Evolutionary conservation across 495 filamentous ascomycete species (phyloP), one percentile per base, ranked within the genome.

Genomic region (Tuber brumale): DNA sequence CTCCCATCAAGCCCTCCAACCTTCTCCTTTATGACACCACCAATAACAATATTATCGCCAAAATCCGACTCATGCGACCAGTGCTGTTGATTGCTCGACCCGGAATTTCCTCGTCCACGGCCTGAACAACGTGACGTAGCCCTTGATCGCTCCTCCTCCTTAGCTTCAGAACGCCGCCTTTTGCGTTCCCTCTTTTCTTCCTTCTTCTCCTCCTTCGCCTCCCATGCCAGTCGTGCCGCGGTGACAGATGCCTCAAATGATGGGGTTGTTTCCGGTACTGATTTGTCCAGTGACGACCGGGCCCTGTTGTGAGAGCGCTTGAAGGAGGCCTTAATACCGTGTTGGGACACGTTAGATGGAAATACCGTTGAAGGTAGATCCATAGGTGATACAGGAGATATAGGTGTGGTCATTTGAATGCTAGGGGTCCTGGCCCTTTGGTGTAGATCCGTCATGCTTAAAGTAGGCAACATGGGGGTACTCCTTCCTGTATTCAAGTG

Each of bases 181-280:
- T 83, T 83, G 46, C 80, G 74, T 73, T 83, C 82, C 61, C 81
- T 70, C 75, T 83, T 83, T 72, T 83, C 81, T 71, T 83, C 82
- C 51, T 83, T 83, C 70, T 81, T 83, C 69, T 83, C 82, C 46
- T 83, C 81, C 79, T 83, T 83, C 21, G 79, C 79, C 46, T 83
- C 82, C 82, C 82, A 83, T 19, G 81, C 81, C 19, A 83, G 70
- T 14, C 82, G 76, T 18, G 81, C 82, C n/a, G 81, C 81, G 43
- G 76, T 77, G 41, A 83, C 81, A 37, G 78, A 79, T 19, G 79
- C 81, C 70, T 74, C 81, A 72, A 83, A 83, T 46, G 75, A 69
- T 46, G 82, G 82, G 18, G 82, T 83, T 51, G 81, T 69, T 23
- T 83, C 81, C 45, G 57, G 31, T 66, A 66, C 43, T 48, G 42